phyloP scores from a whole-genome alignment of 352 stramenopile genomes.

The Globisporangium perplexum region DNA sequence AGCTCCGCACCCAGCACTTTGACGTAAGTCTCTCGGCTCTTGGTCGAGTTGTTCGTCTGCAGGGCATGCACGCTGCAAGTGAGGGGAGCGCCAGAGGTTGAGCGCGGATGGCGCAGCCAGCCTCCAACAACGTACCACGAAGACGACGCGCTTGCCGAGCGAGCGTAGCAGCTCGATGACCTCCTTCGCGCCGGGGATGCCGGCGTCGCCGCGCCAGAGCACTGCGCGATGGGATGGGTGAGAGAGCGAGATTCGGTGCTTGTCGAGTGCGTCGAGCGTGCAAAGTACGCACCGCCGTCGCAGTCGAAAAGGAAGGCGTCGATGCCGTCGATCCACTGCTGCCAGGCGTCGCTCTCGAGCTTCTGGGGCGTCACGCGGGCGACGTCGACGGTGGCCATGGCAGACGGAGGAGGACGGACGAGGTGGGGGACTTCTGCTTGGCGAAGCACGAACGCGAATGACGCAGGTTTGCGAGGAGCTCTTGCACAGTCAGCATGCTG shows the following conservation, averaged over 20 bases:
- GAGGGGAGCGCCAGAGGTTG: too few relatives aligned
- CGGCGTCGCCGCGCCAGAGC: constrained; percentile 57
- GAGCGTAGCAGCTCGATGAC: constrained; percentile 59
- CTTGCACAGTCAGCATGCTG: background rate
- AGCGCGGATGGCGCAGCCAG: too few relatives aligned
- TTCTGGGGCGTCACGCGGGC: constrained; percentile 25
- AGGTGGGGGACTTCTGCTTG: constrained; percentile 11
- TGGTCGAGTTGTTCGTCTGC: constrained; percentile 86
- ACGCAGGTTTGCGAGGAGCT: background rate
- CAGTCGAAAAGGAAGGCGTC: constrained; percentile 83
- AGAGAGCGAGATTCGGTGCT: background rate
- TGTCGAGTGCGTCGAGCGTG: background rate
- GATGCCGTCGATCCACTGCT: constrained; percentile 53
- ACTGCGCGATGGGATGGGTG: constrained; percentile 20
- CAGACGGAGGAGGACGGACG: too few relatives aligned
- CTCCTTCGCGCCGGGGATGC: constrained; percentile 59
- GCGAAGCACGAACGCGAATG: background rate
- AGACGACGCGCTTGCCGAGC: constrained; percentile 78
- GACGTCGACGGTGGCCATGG: constrained; percentile 11
- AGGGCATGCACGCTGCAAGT: background rate
- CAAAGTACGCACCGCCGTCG: constrained; percentile 55
- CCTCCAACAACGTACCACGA: constrained; percentile 45
- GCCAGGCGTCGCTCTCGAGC: constrained; percentile 32
- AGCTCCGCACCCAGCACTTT: constrained; percentile 67
- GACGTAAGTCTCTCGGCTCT: constrained; percentile 72